These are phyloP conservation scores for Aspergillus carlsbadensis DNA, from an alignment of 495 filamentous ascomycete genomes.

Conservation along the genomic window DNA sequence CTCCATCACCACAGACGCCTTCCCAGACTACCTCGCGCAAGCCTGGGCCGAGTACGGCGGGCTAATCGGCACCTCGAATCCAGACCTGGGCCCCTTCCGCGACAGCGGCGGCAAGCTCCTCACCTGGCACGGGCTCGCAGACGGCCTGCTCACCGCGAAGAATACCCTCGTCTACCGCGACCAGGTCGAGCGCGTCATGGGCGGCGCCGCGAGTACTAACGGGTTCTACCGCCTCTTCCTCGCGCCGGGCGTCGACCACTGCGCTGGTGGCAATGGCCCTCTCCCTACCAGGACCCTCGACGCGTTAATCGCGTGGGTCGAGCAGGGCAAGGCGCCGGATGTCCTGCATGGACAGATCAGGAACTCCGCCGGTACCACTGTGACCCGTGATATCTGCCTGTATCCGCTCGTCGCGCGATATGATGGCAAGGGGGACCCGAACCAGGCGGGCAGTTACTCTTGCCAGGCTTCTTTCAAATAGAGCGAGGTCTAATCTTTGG, in stretches of 20 bases:
- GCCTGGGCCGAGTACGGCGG: too few relatives aligned
- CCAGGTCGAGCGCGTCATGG: conserved; percentile 18
- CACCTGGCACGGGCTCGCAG: too few relatives aligned
- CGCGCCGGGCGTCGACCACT: conserved; percentile 33
- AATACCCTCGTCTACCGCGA: conserved; percentile 20
- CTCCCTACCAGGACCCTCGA: conserved; percentile 17
- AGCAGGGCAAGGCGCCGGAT: conserved; percentile 25
- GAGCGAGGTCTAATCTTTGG: too few relatives aligned
- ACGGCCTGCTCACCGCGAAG: conserved; percentile 19
- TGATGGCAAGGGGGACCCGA: too few relatives aligned
- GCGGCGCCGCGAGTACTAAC: conserved; percentile 10
- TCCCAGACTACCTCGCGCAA: too few relatives aligned
- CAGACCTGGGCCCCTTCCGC: conserved; percentile 33
- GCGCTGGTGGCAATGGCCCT: conserved; percentile 22
- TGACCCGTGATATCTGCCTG: too few relatives aligned
- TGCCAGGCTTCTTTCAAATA: too few relatives aligned
- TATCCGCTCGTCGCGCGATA: too few relatives aligned
- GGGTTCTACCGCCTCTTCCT: conserved; percentile 30
- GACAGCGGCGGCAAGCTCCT: conserved; percentile 41
- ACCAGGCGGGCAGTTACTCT: too few relatives aligned
- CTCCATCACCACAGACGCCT: too few relatives aligned
- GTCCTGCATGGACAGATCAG: conserved; percentile 10
- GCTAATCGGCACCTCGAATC: conserved; percentile 34
- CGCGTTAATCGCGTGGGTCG: conserved; percentile 30
- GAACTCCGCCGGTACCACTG: too few relatives aligned